Evolutionary conservation across 1,139 yeast species (phyloP), one percentile per base, ranked within the genome.

Genomic region (Yarrowia galli): DNA sequence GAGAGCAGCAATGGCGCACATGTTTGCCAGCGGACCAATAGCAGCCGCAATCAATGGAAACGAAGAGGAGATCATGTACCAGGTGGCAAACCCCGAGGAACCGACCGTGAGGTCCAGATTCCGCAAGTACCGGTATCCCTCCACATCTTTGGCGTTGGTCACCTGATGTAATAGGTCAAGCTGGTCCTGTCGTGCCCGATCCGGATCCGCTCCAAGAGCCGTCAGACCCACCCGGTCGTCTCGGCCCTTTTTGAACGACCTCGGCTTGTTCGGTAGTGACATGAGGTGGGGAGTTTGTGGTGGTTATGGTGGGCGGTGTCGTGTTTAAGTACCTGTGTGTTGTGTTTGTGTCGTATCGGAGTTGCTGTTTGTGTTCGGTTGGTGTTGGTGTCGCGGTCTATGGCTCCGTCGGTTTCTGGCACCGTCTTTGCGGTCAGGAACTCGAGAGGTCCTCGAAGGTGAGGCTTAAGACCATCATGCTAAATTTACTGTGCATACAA

Each of bases 31-130:
- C 0, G 97, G 96, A 0, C 96, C 96, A 49, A 88, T 73, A 72
- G 93, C 89, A 0, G 96, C 92, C 0, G 92, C 87, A 3, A 88
- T 75, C 18, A 91, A 82, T 0, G 97, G 97, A 72, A 90, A 83
- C 72, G 86, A 86, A 7, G 89, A 83, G 1, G 92, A 86, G 0
- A 87, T 78, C n/a, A 82, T 73, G 73, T 86, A 88, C 92, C 93
- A 89, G 22, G 45, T 46, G 6, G 72, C 53, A 45, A 72, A 72
- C 22, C 72, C 72, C 7, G 58, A 40, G 8, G 72, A 70, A 0
- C 74, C 74, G 1, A 73, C 74, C 15, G 68, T 63, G 15, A 67
- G 38, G 7, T 48, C 53, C 35, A 65, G 45, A 15, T 56, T 65
- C 2, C 38, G 25, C 20, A 65, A 16, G 20, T 54, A 43, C 9